These are phyloP conservation scores for Chaetomiaceae sp. DNA, from an alignment of 2,329 filamentous ascomycete genomes.

Conservation along the genomic window DNA sequence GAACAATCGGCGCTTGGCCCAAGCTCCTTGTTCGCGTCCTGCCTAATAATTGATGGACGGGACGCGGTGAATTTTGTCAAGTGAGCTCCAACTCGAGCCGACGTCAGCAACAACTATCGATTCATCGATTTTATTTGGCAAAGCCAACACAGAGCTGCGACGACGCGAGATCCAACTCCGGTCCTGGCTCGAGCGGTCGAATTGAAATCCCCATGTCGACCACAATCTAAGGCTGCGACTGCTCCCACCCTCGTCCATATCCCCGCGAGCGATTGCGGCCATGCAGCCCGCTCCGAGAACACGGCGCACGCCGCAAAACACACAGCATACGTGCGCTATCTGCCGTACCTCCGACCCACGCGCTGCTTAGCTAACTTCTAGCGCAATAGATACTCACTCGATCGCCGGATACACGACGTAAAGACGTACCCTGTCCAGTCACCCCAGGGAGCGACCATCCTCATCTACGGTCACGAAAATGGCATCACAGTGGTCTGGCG, in stretches of 20 bases:
- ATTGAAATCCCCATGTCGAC: not conserved
- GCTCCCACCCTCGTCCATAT: not conserved
- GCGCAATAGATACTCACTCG: slow-evolving; percentile 53
- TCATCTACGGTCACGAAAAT: slow-evolving; percentile 61
- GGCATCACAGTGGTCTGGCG: slow-evolving; percentile 60
- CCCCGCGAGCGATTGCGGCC: slow-evolving; percentile 4
- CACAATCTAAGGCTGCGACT: not conserved
- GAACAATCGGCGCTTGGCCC: slow-evolving; percentile 12
- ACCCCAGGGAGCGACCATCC: slow-evolving; percentile 58
- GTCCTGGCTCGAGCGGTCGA: too few species aligned
- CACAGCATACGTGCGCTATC: slow-evolving; percentile 25
- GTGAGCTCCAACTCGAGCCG: not conserved
- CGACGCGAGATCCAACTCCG: not conserved
- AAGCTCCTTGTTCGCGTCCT: slow-evolving; percentile 23
- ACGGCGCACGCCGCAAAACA: slow-evolving; percentile 29
- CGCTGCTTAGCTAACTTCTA: slow-evolving; percentile 4
- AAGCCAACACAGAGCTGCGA: too few species aligned
- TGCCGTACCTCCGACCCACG: not conserved
- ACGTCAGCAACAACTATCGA: not conserved
- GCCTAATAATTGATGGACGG: too few species aligned
- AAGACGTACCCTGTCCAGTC: slow-evolving; percentile 59
- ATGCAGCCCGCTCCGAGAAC: slow-evolving; percentile 25
- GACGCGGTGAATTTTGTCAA: slow-evolving; percentile 22
- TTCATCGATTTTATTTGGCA: not conserved
- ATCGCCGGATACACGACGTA: slow-evolving; percentile 54